Conservation (phyloP, 1,284 basidiomycete genomes). For the Puccinia coronata region DNA sequence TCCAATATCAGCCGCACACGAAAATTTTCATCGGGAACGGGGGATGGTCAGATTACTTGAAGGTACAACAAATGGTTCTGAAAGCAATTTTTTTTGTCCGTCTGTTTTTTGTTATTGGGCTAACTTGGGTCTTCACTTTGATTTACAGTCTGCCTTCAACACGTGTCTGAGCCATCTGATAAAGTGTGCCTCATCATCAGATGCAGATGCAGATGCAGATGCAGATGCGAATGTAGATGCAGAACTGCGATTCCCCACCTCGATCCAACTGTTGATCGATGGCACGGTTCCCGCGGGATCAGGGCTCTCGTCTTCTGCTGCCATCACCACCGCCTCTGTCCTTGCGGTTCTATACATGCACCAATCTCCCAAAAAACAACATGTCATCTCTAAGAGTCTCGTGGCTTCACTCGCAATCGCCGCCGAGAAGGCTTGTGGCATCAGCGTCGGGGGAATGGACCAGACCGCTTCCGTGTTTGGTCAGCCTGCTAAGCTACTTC, state of each 20-base stretch:
- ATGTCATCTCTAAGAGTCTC: conserved; percentile 12
- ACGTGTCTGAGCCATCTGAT: neutral
- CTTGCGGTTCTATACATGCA: conserved; percentile 22
- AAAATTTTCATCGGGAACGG: conserved; percentile 4
- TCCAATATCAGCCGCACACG: conserved; percentile 3
- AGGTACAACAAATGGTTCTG: too few relatives aligned
- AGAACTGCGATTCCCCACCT: neutral
- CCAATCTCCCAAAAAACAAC: neutral
- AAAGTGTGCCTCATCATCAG: too few relatives aligned
- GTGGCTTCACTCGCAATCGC: conserved; percentile 18
- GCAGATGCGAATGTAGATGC: too few relatives aligned
- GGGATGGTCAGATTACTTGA: conserved; percentile 34
- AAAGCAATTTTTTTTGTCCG: too few relatives aligned
- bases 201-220: too few relatives aligned
- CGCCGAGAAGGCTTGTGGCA: conserved; percentile 22
- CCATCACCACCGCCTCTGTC: conserved; percentile 32
- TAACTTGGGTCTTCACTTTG: too few relatives aligned
- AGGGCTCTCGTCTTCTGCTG: conserved; percentile 41
- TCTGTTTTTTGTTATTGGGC: too few relatives aligned
- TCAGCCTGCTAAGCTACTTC: conserved; percentile 23
- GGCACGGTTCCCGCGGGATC: conserved; percentile 29
- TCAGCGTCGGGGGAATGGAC: conserved; percentile 44
- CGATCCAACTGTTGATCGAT: conserved; percentile 31
- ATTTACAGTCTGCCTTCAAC: conserved; percentile 11
- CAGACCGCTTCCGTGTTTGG: conserved; percentile 44